A percentile compares a stretch with the other conserved stretches of the same genome.
Conservation (phyloP, 768 basidiomycete genomes). For the Mycena indigotica region DNA sequence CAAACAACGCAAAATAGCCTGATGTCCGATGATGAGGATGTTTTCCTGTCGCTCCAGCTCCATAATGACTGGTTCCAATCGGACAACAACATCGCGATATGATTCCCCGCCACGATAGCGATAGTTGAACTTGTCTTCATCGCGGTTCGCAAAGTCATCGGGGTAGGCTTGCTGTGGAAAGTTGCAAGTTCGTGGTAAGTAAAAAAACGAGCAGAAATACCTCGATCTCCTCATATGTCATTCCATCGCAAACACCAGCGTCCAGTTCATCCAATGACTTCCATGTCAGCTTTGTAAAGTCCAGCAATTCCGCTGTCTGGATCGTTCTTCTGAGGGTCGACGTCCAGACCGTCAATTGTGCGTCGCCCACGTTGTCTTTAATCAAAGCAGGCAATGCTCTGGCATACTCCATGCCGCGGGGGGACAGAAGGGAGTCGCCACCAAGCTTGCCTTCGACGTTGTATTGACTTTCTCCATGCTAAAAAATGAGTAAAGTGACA, state of each 20-base stretch:
- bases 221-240: constrained; percentile 99
- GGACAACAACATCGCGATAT: constrained; percentile 93
- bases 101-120: constrained; percentile 97
- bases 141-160: constrained; percentile 96
- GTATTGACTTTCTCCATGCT: constrained; percentile 98
- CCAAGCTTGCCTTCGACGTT: constrained; percentile 97
- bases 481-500: constrained; percentile 15
- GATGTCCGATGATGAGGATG: constrained; percentile 95
- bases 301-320: constrained; percentile 81
- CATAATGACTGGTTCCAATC: constrained; percentile 98
- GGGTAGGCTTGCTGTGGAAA: constrained; percentile 80
- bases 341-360: constrained; percentile 94
- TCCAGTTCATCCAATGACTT: constrained; percentile 98
- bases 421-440: constrained; percentile 90
- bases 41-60: constrained; percentile 98
- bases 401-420: constrained; percentile 84
- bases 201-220: constrained; percentile 38
- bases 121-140: constrained; percentile 99
- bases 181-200: background rate
- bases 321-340: constrained; percentile 94
- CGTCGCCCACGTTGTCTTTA: constrained; percentile 87
- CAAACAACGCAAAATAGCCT: too few species aligned
- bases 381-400: constrained; percentile 84
- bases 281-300: constrained; percentile 94
- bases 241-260: constrained; percentile 98